A percentile compares a stretch with the other conserved stretches of the same genome.
Evolutionary conservation across 805 yeast genomes (phyloP).

Genomic region (Lachancea fermentati): DNA sequence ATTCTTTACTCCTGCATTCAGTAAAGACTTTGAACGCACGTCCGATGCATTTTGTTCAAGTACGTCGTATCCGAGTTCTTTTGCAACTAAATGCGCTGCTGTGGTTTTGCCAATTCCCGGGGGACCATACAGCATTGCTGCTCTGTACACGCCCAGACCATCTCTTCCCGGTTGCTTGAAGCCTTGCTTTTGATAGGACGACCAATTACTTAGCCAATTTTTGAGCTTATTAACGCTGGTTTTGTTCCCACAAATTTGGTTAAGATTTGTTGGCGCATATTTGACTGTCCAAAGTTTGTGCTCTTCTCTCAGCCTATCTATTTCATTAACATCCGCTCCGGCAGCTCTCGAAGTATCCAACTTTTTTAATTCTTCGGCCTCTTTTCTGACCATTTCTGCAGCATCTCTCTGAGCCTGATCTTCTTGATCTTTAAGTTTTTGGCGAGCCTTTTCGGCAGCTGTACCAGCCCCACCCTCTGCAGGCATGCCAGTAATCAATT

Average conservation of each 20-base stretch:
- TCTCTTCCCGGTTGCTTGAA: constrained; percentile 56
- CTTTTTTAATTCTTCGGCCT: constrained; percentile 41
- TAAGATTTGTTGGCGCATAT: constrained; percentile 75
- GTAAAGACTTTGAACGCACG: constrained; percentile 75
- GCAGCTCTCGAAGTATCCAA: constrained; percentile 23
- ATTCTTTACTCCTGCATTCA: constrained; percentile 62
- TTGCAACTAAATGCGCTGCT: constrained; percentile 71
- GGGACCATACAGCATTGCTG: constrained; percentile 82
- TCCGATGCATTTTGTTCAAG: constrained; percentile 84
- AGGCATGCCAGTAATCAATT: constrained; percentile 74
- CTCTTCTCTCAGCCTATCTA: constrained; percentile 24
- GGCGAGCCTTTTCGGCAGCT: constrained; percentile 65
- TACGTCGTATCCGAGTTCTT: constrained; percentile 63
- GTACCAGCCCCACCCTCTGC: constrained; percentile 86
- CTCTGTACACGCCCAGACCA: constrained; percentile 66
- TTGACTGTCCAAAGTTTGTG: constrained; percentile 88
- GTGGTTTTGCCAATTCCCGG: constrained; percentile 86
- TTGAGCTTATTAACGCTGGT: constrained; percentile 59
- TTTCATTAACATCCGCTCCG: constrained; percentile 21
- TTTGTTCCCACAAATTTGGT: constrained; percentile 89
- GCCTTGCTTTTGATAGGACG: constrained; percentile 45
- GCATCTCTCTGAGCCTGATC: constrained; percentile 48
- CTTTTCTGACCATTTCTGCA: constrained; percentile 41
- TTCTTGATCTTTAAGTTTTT: constrained; percentile 67
- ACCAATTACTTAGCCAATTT: constrained; percentile 79